A percentile compares a stretch with the other conserved stretches of the same genome.
Evolutionary conservation across 1,139 yeast genomes (phyloP).

Genomic region (Yamadazyma atlantica): DNA sequence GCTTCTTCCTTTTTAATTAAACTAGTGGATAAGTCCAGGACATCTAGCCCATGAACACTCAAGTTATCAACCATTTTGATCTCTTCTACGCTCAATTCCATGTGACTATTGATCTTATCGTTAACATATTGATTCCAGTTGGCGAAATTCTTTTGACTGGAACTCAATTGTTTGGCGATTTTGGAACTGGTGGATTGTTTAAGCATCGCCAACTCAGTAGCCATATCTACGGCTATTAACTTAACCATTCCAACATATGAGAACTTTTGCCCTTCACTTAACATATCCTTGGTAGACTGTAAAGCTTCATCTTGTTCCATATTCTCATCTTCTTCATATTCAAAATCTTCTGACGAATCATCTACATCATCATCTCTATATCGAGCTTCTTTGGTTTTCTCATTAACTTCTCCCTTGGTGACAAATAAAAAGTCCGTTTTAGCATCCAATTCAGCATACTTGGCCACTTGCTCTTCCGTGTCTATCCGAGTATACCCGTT

Average conservation of each 20-base stretch:
- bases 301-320: slow-evolving; percentile 61
- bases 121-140: slow-evolving; percentile 82
- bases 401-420: slow-evolving; percentile 15
- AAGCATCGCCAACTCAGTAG: slow-evolving; percentile 67
- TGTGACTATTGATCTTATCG: slow-evolving; percentile 74
- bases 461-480: slow-evolving; percentile 82
- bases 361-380: slow-evolving; percentile 24
- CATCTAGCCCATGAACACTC: slow-evolving; percentile 79
- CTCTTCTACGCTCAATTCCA: slow-evolving; percentile 73
- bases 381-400: slow-evolving; percentile 12
- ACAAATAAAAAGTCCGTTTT: slow-evolving; percentile 79
- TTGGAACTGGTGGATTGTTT: slow-evolving; percentile 52
- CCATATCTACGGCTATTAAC: slow-evolving; percentile 76
- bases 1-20: slow-evolving; percentile 39
- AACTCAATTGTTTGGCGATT: slow-evolving; percentile 59
- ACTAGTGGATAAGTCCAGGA: slow-evolving; percentile 66
- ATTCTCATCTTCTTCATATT: slow-evolving; percentile 37
- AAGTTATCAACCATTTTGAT: slow-evolving; percentile 84
- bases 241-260: slow-evolving; percentile 89
- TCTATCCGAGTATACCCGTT: slow-evolving; percentile 87
- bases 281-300: slow-evolving; percentile 76
- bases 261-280: slow-evolving; percentile 80
- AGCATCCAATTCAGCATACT: slow-evolving; percentile 70
- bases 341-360: slow-evolving; percentile 15
- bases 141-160: slow-evolving; percentile 78